Conservation (phyloP, 495 filamentous ascomycete genomes). For the Penicillium atrosanguineum region DNA sequence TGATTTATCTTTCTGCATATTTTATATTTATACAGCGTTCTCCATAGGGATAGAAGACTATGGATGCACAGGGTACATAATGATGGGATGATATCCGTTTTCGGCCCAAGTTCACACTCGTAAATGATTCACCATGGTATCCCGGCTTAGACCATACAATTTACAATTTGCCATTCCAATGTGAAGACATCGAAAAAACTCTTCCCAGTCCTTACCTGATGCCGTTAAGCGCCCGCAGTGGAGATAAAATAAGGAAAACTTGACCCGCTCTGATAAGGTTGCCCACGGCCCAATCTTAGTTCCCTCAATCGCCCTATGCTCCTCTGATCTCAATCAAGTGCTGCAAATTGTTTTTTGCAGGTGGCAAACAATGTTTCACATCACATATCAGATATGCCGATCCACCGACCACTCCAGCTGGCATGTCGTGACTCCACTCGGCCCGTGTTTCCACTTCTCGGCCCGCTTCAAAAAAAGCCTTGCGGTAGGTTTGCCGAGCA, state of each 20-base stretch:
- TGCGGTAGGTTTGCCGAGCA: not conserved
- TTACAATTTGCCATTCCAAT: too few species aligned
- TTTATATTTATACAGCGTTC: not conserved
- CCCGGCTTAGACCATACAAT: not conserved
- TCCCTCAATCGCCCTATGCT: not conserved
- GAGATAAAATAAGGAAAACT: not conserved
- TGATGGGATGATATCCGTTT: not conserved
- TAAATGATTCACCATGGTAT: not conserved
- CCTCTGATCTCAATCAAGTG: conserved; percentile 3
- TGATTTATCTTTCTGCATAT: not conserved
- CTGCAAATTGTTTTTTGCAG: not conserved
- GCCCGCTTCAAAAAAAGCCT: not conserved
- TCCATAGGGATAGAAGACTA: not conserved
- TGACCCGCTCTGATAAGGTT: conserved; percentile 5
- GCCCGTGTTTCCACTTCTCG: not conserved
- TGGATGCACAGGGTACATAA: not conserved
- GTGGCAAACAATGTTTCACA: conserved; percentile 2
- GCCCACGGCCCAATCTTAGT: not conserved
- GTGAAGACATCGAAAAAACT: too few species aligned
- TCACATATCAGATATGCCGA: not conserved
- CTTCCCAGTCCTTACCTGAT: not conserved
- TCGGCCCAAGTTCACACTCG: not conserved
- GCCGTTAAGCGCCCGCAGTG: not conserved
- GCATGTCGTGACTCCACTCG: not conserved
- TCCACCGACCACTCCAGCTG: not conserved